These are phyloP conservation scores for Paramecium bursaria DNA, from an alignment of 73 alveolate species.

Conservation along the genomic window DNA sequence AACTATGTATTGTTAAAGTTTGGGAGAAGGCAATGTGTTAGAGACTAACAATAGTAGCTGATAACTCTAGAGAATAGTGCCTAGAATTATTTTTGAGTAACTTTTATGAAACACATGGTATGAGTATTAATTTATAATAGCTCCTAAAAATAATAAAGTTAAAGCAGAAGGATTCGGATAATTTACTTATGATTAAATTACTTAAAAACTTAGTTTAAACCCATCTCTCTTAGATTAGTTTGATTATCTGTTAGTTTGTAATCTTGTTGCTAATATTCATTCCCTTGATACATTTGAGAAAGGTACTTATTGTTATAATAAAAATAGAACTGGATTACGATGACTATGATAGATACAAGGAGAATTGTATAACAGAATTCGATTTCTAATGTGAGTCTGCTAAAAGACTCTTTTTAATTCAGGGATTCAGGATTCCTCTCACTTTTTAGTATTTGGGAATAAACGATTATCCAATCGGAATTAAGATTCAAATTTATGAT, in stretches of 20 bases:
- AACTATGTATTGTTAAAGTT: conserved; percentile 25
- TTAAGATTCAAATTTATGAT: conserved; percentile 29
- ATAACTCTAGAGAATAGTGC: conserved; percentile 53
- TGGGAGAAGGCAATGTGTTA: conserved; percentile 32
- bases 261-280: background rate
- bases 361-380: conserved; percentile 1
- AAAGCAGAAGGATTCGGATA: conserved; percentile 44
- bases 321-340: conserved; percentile 39
- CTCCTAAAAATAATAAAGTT: conserved; percentile 30
- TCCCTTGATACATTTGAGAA: conserved; percentile 10
- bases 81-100: conserved; percentile 12
- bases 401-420: background rate
- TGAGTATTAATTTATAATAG: background rate
- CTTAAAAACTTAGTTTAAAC: conserved; percentile 26
- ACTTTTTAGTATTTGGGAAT: conserved; percentile 41
- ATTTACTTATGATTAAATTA: conserved; percentile 9
- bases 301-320: too few species aligned
- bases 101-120: conserved; percentile 43
- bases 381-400: conserved; percentile 33
- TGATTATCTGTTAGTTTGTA: background rate
- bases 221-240: background rate
- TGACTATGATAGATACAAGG: conserved; percentile 48
- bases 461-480: conserved; percentile 16
- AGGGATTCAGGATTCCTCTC: conserved; percentile 13
- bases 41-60: conserved; percentile 35